A percentile compares a stretch with the other conserved stretches of the same genome.
phyloP scores from a whole-genome alignment of 169 alveolate species.

The Plasmodium gallinaceum region DNA sequence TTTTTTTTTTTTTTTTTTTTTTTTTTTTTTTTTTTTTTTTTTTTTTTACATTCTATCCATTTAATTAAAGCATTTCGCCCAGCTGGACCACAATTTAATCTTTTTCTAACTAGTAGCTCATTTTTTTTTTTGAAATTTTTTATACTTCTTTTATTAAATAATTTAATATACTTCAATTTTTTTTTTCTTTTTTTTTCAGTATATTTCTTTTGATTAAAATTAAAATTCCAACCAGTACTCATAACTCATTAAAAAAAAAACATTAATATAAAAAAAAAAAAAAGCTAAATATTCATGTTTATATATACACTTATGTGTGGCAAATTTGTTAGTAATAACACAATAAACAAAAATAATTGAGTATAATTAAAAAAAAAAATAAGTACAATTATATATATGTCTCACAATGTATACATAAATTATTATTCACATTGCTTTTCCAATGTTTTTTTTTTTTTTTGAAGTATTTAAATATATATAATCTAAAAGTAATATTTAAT shows the following conservation, averaged over 20 bases:
- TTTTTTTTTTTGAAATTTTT: conserved; percentile 11
- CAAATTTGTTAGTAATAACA: no score
- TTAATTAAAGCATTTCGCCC: conserved; percentile 84
- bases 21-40: neutral
- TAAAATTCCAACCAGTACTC: conserved; percentile 79
- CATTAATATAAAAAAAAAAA: conserved; percentile 1
- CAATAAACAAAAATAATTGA: no score
- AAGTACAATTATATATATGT: no score
- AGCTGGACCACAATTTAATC: conserved; percentile 89
- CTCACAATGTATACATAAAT: no score
- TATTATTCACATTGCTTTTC: no score
- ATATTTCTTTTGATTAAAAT: conserved; percentile 21
- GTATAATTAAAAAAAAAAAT: no score
- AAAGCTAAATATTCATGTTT: neutral
- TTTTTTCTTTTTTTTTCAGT: conserved; percentile 27
- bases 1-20: neutral
- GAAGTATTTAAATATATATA: no score
- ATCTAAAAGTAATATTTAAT: no score
- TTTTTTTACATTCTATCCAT: conserved; percentile 85
- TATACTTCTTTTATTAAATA: conserved; percentile 23
- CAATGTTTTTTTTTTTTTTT: no score
- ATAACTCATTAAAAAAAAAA: conserved; percentile 42
- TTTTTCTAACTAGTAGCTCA: conserved; percentile 29
- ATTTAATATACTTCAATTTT: conserved; percentile 22
- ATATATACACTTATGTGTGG: neutral